phyloP scores from a whole-genome alignment of 352 stramenopile genomes.

The Blastocystis sp. region DNA sequence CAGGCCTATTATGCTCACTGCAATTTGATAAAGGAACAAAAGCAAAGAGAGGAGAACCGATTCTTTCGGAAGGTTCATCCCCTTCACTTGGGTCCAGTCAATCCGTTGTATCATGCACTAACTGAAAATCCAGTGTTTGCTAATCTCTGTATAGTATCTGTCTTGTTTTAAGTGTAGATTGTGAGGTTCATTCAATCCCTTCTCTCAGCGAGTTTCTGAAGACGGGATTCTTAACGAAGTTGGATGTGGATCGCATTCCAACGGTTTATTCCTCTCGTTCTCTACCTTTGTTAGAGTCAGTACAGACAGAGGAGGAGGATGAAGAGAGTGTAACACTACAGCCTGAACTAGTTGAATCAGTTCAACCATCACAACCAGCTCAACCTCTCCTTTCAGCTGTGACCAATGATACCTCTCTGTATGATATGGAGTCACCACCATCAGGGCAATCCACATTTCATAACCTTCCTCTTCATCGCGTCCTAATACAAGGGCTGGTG shows the following conservation, averaged over 20 bases:
- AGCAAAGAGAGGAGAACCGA: neutral
- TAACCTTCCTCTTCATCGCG: neutral
- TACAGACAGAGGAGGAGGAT: neutral
- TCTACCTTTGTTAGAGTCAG: neutral
- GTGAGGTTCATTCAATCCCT: neutral
- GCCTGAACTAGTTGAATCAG: neutral
- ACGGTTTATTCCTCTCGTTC: neutral
- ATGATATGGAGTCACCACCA: neutral
- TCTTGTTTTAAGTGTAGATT: neutral
- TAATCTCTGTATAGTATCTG: neutral
- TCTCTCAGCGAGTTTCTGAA: neutral
- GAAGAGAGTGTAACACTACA: neutral
- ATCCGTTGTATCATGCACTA: neutral
- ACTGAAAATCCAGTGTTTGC: neutral
- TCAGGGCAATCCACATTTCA: neutral
- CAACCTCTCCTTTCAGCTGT: too few species aligned
- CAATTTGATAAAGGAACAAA: neutral
- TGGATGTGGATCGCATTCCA: neutral
- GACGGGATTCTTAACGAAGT: too few species aligned
- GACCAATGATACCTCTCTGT: too few species aligned
- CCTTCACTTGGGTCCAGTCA: neutral
- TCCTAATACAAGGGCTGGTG: neutral
- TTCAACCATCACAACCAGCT: neutral
- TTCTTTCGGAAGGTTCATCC: neutral
- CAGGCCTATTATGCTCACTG: neutral